Percentiles rank a stretch among this genome's conserved stretches.
phyloP scores from a whole-genome alignment of 1,284 basidiomycete genomes.

The Mycena sp. region DNA sequence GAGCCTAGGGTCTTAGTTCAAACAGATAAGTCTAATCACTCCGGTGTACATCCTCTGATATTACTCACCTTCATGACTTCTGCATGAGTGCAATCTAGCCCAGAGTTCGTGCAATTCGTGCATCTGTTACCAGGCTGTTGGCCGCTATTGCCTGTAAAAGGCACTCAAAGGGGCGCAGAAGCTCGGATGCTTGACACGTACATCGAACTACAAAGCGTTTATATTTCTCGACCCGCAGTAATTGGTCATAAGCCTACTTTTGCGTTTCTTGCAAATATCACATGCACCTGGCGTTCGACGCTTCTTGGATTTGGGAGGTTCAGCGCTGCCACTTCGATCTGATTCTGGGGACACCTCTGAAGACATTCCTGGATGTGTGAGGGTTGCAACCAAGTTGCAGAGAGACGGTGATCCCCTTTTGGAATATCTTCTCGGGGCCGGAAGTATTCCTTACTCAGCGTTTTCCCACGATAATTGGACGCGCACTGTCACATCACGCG shows the following conservation, averaged over 20 bases:
- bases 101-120: conserved; percentile 25
- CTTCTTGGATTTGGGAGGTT: conserved; percentile 22
- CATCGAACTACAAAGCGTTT: conserved; percentile 18
- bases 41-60: background rate
- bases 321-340: background rate
- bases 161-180: background rate
- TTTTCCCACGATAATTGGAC: no score
- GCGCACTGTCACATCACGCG: no score
- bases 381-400: no score
- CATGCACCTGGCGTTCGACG: conserved; percentile 22
- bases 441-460: no score
- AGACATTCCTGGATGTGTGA: no score
- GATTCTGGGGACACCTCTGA: conserved; percentile 1
- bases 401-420: no score
- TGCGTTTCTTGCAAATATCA: conserved; percentile 23
- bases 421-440: no score
- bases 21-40: background rate
- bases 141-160: conserved; percentile 18
- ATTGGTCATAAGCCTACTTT: background rate
- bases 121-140: conserved; percentile 28
- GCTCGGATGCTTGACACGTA: background rate
- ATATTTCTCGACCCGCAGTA: background rate
- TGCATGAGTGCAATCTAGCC: conserved; percentile 28
- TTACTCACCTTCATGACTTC: conserved; percentile 29
- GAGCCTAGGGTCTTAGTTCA: conserved; percentile 24